Percentiles rank a stretch among this genome's conserved stretches.
Evolutionary conservation across 2,329 filamentous ascomycete genomes (phyloP).

Genomic region (Hymenoscyphus fructigenus): DNA sequence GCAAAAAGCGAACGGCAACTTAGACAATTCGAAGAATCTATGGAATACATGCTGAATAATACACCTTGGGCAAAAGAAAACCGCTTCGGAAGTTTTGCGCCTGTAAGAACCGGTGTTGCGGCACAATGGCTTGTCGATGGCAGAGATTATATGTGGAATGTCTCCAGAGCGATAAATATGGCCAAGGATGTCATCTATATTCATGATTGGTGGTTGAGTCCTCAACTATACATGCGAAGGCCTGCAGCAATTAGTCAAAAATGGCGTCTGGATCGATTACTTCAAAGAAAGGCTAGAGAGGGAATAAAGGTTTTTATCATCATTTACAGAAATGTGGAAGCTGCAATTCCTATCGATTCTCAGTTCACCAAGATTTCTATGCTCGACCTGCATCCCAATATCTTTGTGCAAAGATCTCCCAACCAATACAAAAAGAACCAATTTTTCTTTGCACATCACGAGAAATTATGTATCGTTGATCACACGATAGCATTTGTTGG

Average conservation of each 20-base stretch:
- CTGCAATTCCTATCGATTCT: conserved; percentile 94
- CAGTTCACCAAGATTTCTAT: conserved; percentile 97
- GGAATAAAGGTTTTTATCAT: conserved; percentile 98
- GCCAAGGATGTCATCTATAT: conserved; percentile 98
- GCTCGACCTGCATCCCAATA: conserved; percentile 90
- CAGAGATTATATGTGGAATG: conserved; percentile 99
- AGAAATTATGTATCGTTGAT: conserved; percentile 96
- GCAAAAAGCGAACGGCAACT: conserved; percentile 88
- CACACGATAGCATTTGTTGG: conserved; percentile 95
- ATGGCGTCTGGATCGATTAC: conserved; percentile 88
- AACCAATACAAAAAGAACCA: conserved; percentile 99
- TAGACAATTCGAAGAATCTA: conserved; percentile 90
- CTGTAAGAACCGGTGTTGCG: conserved; percentile 80
- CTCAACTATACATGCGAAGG: conserved; percentile 90
- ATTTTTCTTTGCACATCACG: conserved; percentile 98
- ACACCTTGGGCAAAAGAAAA: conserved; percentile 83
- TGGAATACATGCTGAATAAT: conserved; percentile 77
- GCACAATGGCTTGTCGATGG: conserved; percentile 97
- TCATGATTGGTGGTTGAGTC: conserved; percentile 98
- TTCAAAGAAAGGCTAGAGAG: conserved; percentile 91
- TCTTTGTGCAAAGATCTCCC: conserved; percentile 93
- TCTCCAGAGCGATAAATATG: conserved; percentile 94
- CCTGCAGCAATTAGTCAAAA: conserved; percentile 96
- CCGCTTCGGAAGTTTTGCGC: conserved; percentile 90
- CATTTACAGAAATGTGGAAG: conserved; percentile 96